Evolutionary conservation across 805 yeast species (phyloP).

Genomic region (Hanseniaspora opuntiae): DNA sequence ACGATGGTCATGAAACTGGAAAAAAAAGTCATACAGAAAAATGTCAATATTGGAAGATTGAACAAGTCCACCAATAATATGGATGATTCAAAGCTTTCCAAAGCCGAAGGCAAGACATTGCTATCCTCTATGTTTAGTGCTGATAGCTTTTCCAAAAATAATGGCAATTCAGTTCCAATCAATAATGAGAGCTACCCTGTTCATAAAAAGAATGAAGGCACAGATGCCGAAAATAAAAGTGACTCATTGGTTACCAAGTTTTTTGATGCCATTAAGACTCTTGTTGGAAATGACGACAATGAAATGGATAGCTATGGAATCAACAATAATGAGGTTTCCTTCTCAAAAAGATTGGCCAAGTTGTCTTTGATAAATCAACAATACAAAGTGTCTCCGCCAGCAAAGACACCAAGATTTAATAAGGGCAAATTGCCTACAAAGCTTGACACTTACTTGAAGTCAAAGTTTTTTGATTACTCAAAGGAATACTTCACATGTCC

Average conservation of each 20-base stretch:
- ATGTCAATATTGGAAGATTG: conserved; percentile 12
- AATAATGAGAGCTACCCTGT: conserved; percentile 17
- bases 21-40: conserved; percentile 42
- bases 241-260: conserved; percentile 18
- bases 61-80: conserved; percentile 4
- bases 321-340: not conserved
- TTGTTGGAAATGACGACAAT: not conserved
- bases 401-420: conserved; percentile 44
- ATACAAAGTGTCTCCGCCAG: conserved; percentile 36
- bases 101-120: conserved; percentile 3
- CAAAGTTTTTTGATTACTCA: conserved; percentile 59
- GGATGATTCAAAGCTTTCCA: conserved; percentile 21
- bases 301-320: conserved; percentile 22
- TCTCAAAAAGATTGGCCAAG: conserved; percentile 14
- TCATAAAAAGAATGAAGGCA: conserved; percentile 14
- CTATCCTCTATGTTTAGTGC: conserved; percentile 8
- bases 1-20: conserved; percentile 56
- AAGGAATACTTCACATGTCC: conserved; percentile 93
- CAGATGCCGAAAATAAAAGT: conserved; percentile 6
- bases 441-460: conserved; percentile 37
- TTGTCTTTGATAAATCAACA: conserved; percentile 20
- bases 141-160: conserved; percentile 16
- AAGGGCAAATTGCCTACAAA: conserved; percentile 18
- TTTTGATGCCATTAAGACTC: conserved; percentile 17
- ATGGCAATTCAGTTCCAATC: conserved; percentile 18